These are phyloP conservation scores for Fusarium begoniae DNA, from an alignment of 2,329 filamentous ascomycete genomes.

Conservation along the genomic window DNA sequence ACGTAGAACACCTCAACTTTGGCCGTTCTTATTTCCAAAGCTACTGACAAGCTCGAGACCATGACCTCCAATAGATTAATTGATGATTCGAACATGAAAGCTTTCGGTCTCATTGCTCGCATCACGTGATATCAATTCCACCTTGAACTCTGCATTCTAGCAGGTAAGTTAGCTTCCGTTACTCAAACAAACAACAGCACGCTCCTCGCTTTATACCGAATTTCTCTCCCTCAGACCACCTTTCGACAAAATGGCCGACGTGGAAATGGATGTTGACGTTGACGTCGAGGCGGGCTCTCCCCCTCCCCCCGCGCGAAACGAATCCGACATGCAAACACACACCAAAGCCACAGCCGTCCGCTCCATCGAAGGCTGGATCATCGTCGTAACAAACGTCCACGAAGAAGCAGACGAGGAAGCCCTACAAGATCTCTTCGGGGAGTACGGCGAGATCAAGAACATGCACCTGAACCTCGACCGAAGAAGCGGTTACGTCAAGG, in stretches of 20 bases:
- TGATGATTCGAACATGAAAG: background rate
- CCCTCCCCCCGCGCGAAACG: constrained; percentile 57
- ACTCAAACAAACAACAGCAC: background rate
- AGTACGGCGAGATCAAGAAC: constrained; percentile 89
- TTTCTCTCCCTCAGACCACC: background rate
- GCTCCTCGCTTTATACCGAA: background rate
- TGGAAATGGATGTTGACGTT: constrained; percentile 69
- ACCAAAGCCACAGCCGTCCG: constrained; percentile 82
- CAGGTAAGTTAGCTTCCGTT: background rate
- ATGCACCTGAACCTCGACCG: constrained; percentile 84
- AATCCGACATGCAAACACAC: constrained; percentile 75
- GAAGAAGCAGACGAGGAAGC: constrained; percentile 88
- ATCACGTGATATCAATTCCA: constrained; percentile 32
- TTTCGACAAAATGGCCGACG: constrained; percentile 57
- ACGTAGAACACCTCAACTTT: background rate
- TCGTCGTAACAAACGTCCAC: constrained; percentile 87
- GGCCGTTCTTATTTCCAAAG: background rate
- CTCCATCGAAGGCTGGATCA: constrained; percentile 90
- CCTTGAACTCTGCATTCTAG: background rate
- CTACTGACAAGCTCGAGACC: background rate
- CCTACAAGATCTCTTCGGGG: constrained; percentile 81
- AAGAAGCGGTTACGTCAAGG: constrained; percentile 88
- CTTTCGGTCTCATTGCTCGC: background rate
- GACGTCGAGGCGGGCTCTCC: constrained; percentile 48
- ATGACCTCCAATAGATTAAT: background rate